phyloP scores from a whole-genome alignment of 768 basidiomycete species.

The Xerocomus potaroensis region DNA sequence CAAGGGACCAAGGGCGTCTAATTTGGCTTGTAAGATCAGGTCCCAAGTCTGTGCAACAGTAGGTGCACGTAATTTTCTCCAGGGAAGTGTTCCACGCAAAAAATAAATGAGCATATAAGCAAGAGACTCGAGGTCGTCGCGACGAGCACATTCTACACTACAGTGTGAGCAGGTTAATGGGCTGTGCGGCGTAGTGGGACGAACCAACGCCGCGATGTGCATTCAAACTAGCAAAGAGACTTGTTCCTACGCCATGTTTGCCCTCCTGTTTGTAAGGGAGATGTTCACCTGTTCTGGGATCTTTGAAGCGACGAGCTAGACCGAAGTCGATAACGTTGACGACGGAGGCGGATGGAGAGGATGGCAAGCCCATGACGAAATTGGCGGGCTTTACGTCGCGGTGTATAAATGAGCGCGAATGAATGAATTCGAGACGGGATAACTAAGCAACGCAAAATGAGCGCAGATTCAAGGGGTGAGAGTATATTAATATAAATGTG shows the following conservation, averaged over 20 bases:
- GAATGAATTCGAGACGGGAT: conserved; percentile 93
- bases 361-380: conserved; percentile 97
- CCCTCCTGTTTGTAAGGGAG: conserved; percentile 68
- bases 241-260: conserved; percentile 77
- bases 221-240: conserved; percentile 69
- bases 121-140: conserved; percentile 76
- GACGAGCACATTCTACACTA: conserved; percentile 59
- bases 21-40: conserved; percentile 68
- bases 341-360: too few relatives aligned
- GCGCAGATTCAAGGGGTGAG: too few relatives aligned
- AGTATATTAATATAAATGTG: too few relatives aligned
- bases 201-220: conserved; percentile 73
- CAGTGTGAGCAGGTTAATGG: neutral
- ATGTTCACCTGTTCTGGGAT: conserved; percentile 92
- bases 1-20: conserved; percentile 45
- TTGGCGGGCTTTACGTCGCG: conserved; percentile 99
- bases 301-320: conserved; percentile 99
- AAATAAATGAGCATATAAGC: conserved; percentile 85
- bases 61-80: conserved; percentile 67
- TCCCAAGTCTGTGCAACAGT: conserved; percentile 72
- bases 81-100: conserved; percentile 70
- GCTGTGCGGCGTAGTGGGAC: conserved; percentile 19
- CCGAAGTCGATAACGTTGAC: conserved; percentile 98
- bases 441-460: too few relatives aligned
- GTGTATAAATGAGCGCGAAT: conserved; percentile 99